Evolutionary conservation across 2,329 filamentous ascomycete species (phyloP), one percentile per base, ranked within the genome.

Genomic region (Neofusicoccum kwambonambiense): DNA sequence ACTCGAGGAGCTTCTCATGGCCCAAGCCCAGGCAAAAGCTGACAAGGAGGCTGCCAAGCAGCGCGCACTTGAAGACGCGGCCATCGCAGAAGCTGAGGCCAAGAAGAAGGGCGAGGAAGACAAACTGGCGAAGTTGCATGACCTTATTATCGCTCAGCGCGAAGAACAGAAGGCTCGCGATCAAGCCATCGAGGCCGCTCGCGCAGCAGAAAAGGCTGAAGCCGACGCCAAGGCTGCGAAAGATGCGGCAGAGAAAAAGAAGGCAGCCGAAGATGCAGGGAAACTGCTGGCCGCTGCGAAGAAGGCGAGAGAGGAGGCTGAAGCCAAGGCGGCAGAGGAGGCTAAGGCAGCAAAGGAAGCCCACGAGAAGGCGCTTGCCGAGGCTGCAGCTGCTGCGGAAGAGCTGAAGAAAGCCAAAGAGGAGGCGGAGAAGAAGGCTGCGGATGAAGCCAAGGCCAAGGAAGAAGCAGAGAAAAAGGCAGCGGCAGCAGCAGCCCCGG

Each of bases 401-500:
- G 84, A 84, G 67, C 85, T 89, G 45, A 82, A 82, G 13, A 80
- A 82, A 65, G 83, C 82, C 1, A 80, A 82, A 67, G 80, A 79
- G 39, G 81, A 82, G 62, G 78, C 81, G 2, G 79, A 82, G 9
- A 81, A 78, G 3, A 60, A 47, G 41, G 56, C 56, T n/a, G 76
- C 79, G 6, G 81, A 82, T 66, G 80, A 79, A 58, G 81, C 82
- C 67, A 76, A 77, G 3, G 65, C 64, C 9, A 71, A 70, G 56
- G 65, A 72, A 49, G 79, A 77, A 52, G 81, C 79, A 42, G 76
- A 80, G 12, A 81, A 82, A 67, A 80, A 79, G 60, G 81, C 82
- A 67, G 76, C 77, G 1, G 66, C 62, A 1, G 70, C 69, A 49
- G 65, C 72, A 37, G 78, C 77, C 49, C 83, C 70, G 66, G 79